A percentile compares a stretch with the other conserved stretches of the same genome.
Conservation (phyloP, 1,284 basidiomycete species). For the Leccinum solheimii region DNA sequence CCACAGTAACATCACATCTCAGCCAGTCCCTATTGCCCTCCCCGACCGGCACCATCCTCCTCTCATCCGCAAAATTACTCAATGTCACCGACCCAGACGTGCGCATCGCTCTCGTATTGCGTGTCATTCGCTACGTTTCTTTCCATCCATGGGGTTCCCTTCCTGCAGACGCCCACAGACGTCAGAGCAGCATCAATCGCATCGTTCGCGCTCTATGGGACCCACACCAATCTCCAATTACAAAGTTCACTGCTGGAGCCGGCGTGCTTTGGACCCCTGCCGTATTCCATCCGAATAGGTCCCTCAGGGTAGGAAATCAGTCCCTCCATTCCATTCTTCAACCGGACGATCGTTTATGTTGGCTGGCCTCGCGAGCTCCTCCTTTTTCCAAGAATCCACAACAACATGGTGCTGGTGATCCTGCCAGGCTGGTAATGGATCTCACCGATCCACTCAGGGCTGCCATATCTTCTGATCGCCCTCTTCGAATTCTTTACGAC, state of each 20-base stretch:
- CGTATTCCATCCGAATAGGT: slow-evolving; percentile 24
- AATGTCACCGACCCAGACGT: slow-evolving; percentile 39
- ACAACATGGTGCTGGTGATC: slow-evolving; percentile 22
- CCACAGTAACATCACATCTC: slow-evolving; percentile 42
- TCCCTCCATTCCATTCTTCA: slow-evolving; percentile 18
- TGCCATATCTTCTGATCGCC: slow-evolving; percentile 2
- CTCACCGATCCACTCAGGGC: slow-evolving; percentile 37
- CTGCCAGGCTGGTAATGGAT: slow-evolving; percentile 33
- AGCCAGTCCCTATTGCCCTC: slow-evolving; percentile 39
- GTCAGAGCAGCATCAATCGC: slow-evolving; percentile 42
- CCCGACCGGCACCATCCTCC: slow-evolving; percentile 51
- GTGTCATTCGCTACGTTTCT: slow-evolving; percentile 67
- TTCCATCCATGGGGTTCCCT: slow-evolving; percentile 72
- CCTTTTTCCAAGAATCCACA: slow-evolving; percentile 33
- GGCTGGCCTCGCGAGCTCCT: slow-evolving; percentile 33
- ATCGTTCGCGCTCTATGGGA: slow-evolving; percentile 50
- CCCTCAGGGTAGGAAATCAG: slow-evolving; percentile 30
- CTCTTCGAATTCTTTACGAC: slow-evolving; percentile 55
- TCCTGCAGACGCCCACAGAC: slow-evolving; percentile 57
- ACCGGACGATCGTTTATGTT: slow-evolving; percentile 26
- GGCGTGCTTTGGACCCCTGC: slow-evolving; percentile 66
- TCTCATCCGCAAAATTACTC: slow-evolving; percentile 40
- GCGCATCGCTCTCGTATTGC: slow-evolving; percentile 51
- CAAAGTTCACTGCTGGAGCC: slow-evolving; percentile 49
- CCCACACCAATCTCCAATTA: neutral